phyloP scores from a whole-genome alignment of 169 alveolate genomes.

The Eimeria maxima region DNA sequence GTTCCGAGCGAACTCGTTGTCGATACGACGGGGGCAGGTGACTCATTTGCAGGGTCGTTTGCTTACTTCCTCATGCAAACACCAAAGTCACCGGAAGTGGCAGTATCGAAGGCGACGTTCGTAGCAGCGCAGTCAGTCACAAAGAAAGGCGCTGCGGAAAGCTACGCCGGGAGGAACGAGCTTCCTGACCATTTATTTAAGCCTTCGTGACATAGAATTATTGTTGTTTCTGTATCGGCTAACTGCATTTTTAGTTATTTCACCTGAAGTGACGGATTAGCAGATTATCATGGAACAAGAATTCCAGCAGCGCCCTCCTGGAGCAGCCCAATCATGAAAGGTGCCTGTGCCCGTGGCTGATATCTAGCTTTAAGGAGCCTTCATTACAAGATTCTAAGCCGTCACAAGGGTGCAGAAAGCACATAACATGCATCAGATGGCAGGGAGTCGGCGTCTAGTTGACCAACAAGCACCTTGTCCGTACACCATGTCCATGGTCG shows the following conservation, averaged over 20 bases:
- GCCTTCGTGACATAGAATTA: background rate
- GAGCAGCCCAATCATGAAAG: background rate
- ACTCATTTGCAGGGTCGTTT: conserved; percentile 83
- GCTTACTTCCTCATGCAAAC: conserved; percentile 70
- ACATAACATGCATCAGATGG: background rate
- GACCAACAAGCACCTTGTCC: conserved; percentile 45
- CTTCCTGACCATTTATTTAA: conserved; percentile 54
- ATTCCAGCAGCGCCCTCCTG: background rate
- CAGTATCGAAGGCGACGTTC: conserved; percentile 68
- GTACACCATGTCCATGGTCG: conserved; percentile 40
- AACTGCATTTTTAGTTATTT: background rate
- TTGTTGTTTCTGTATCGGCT: background rate
- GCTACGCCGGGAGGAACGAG: conserved; percentile 68
- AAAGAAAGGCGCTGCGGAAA: conserved; percentile 79
- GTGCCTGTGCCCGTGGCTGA: background rate
- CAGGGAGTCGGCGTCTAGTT: background rate
- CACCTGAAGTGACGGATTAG: background rate
- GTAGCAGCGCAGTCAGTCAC: conserved; percentile 83
- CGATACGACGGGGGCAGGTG: conserved; percentile 86
- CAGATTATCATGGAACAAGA: background rate
- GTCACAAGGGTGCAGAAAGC: background rate
- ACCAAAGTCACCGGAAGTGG: conserved; percentile 30
- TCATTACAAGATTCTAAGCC: background rate
- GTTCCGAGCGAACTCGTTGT: conserved; percentile 68
- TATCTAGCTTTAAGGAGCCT: background rate